Percentiles rank a stretch among this genome's conserved stretches.
Evolutionary conservation across 805 yeast genomes (phyloP).

Genomic region (Wickerhamomyces alni): DNA sequence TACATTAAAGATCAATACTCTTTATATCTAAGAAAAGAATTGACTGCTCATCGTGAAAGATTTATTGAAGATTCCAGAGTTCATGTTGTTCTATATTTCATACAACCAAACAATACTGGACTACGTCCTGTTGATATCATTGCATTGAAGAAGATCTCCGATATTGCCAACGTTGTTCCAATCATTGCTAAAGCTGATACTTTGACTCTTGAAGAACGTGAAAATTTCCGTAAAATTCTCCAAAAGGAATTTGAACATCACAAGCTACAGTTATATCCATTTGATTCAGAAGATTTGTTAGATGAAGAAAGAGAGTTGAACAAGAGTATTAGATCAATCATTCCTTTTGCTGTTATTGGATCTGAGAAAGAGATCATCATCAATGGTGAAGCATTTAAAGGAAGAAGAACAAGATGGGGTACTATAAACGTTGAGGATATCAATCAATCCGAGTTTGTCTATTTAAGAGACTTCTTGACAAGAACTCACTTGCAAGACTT

Average conservation of each 20-base stretch:
- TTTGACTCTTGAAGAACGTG: slow-evolving; percentile 79
- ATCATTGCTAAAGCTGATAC: slow-evolving; percentile 92
- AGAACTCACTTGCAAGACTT: slow-evolving; percentile 94
- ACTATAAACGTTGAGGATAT: slow-evolving; percentile 90
- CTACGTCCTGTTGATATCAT: slow-evolving; percentile 76
- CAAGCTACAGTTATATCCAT: slow-evolving; percentile 79
- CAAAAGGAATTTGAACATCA: slow-evolving; percentile 73
- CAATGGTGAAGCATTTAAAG: slow-evolving; percentile 77
- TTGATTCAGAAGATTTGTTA: slow-evolving; percentile 60
- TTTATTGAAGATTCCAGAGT: slow-evolving; percentile 82
- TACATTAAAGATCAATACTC: slow-evolving; percentile 95
- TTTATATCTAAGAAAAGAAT: slow-evolving; percentile 83
- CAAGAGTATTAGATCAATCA: slow-evolving; percentile 63
- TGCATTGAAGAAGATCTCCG: slow-evolving; percentile 77
- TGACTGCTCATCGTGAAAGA: slow-evolving; percentile 89
- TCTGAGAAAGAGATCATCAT: slow-evolving; percentile 72
- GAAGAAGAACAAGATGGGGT: slow-evolving; percentile 94
- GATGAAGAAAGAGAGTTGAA: slow-evolving; percentile 72
- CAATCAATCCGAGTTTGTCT: slow-evolving; percentile 91
- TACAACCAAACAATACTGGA: slow-evolving; percentile 86
- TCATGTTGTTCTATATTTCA: slow-evolving; percentile 87
- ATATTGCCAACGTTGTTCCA: slow-evolving; percentile 91
- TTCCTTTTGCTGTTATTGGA: slow-evolving; percentile 95
- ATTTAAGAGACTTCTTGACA: slow-evolving; percentile 87
- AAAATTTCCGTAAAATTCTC: slow-evolving; percentile 65